Evolutionary conservation across 2,329 filamentous ascomycete species (phyloP).

Genomic region (Sordariomycetes sp.): DNA sequence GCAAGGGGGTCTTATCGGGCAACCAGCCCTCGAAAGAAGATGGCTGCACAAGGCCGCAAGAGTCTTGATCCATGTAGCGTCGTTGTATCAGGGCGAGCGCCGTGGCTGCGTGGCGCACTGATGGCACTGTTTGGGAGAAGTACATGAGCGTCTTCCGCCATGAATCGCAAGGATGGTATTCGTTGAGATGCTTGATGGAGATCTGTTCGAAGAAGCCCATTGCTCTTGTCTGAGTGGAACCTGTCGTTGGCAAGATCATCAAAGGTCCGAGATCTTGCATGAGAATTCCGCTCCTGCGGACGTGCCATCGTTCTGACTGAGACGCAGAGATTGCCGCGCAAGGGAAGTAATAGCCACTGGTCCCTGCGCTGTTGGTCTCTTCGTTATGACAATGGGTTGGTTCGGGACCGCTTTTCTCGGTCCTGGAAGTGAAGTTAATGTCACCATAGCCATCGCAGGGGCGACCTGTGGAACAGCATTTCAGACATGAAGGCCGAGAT

Average conservation of each 20-base stretch:
- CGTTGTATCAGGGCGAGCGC: conserved; percentile 18
- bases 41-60: conserved; percentile 1
- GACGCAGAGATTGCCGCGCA: neutral
- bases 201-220: conserved; percentile 19
- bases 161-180: conserved; percentile 18
- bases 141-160: conserved; percentile 23
- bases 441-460: conserved; percentile 24
- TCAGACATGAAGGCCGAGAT: conserved; percentile 20
- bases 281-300: conserved; percentile 3
- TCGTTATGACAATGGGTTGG: conserved; percentile 3
- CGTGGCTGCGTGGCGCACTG: conserved; percentile 22
- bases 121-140: conserved; percentile 22
- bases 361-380: neutral
- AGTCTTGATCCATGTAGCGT: conserved; percentile 12
- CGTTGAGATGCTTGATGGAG: conserved; percentile 17
- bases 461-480: conserved; percentile 25
- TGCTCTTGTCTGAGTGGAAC: conserved; percentile 12
- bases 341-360: neutral
- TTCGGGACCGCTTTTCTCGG: neutral
- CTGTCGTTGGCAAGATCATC: conserved; percentile 12
- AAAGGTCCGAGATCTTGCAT: conserved; percentile 10
- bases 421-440: conserved; percentile 4
- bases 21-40: neutral
- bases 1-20: conserved; percentile 12
- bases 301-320: neutral